Conservation (phyloP, 805 yeast species). For the Suhomyces prunicola region DNA sequence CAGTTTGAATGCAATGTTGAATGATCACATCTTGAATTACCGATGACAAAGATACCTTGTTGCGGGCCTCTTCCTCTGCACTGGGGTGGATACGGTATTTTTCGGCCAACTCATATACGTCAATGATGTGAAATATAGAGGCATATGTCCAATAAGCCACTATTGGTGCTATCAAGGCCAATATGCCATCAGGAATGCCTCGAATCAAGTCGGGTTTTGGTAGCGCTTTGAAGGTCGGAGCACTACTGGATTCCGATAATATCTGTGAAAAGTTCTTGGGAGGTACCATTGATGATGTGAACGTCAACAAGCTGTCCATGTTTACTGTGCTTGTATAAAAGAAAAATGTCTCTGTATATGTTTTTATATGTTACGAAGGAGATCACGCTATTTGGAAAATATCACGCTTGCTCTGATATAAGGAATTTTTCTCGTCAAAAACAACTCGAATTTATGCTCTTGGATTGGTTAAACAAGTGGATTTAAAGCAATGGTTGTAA, state of each 20-base stretch:
- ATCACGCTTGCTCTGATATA: not conserved
- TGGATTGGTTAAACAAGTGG: not conserved
- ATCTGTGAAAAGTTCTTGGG: conserved; percentile 18
- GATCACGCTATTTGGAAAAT: not conserved
- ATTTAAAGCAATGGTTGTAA: not conserved
- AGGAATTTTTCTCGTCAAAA: not conserved
- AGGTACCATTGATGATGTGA: conserved; percentile 6
- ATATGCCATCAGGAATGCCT: conserved; percentile 66
- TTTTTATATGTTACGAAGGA: not conserved
- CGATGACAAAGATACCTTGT: conserved; percentile 65
- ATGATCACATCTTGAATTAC: conserved; percentile 79
- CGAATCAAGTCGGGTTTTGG: conserved; percentile 46
- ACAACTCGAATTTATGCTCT: not conserved
- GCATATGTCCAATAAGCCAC: conserved; percentile 83
- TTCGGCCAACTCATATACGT: conserved; percentile 72
- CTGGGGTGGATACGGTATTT: conserved; percentile 88
- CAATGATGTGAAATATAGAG: conserved; percentile 68
- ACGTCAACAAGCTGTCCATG: conserved; percentile 2
- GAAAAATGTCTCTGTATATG: not conserved
- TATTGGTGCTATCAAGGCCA: conserved; percentile 74
- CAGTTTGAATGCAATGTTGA: conserved; percentile 82
- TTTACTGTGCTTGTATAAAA: not conserved
- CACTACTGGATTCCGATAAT: conserved; percentile 11
- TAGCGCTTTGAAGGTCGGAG: conserved; percentile 12
- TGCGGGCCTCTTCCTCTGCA: conserved; percentile 73